These are phyloP conservation scores for Durio zibethinus DNA, from an alignment of 345 rosid species.

Conservation along the genomic window DNA sequence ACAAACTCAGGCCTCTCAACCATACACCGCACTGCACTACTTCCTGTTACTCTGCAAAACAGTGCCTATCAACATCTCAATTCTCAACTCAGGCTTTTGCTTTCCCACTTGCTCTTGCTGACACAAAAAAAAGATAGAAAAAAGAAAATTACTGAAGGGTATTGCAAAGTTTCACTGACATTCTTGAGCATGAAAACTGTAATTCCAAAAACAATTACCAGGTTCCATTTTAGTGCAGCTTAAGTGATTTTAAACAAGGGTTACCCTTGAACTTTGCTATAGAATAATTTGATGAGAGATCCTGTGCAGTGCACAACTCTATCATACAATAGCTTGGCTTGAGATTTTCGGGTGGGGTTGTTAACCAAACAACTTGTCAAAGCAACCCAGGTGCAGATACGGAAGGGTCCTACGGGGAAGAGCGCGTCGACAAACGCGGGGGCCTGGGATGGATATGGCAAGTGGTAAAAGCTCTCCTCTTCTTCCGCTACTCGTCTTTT, in stretches of 20 bases:
- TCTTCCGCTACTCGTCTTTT: background rate
- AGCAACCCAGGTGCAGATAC: background rate
- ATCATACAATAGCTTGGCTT: constrained; percentile 13
- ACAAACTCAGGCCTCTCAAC: background rate
- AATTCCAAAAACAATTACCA: background rate
- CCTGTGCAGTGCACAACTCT: background rate
- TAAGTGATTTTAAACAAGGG: background rate
- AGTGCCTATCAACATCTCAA: background rate
- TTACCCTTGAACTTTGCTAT: background rate
- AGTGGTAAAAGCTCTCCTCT: background rate
- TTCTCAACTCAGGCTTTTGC: background rate
- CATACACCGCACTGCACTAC: background rate
- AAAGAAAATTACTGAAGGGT: no score
- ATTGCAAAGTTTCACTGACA: background rate
- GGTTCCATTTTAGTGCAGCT: background rate
- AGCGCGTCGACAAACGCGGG: background rate
- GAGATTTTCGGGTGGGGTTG: background rate
- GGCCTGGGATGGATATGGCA: background rate
- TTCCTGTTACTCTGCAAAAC: background rate
- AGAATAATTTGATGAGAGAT: background rate
- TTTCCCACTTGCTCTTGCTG: background rate
- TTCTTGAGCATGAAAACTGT: background rate
- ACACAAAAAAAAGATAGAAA: background rate
- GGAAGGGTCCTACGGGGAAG: constrained; percentile 5
- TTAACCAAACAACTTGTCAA: background rate